Conservation (phyloP, 106 monocot species). For the Acorus calamus region DNA sequence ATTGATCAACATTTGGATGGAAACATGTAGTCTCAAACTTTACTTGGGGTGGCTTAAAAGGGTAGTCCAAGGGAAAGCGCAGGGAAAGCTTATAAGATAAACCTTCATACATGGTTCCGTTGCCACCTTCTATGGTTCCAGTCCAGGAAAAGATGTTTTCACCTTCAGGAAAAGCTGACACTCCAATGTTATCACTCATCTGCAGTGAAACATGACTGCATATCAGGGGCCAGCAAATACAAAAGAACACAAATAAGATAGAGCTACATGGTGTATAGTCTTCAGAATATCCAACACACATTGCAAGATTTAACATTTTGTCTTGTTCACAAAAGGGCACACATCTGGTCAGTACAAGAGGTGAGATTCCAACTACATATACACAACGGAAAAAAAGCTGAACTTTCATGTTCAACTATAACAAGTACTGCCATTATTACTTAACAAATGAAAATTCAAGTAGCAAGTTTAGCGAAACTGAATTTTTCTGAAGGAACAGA, state of each 20-base stretch:
- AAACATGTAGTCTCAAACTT: constrained; percentile 79
- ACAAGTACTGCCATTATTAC: too few species aligned
- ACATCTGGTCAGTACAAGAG: too few species aligned
- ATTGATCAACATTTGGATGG: constrained; percentile 73
- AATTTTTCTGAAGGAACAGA: too few species aligned
- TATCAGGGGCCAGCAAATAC: background rate
- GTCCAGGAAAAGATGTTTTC: constrained; percentile 79
- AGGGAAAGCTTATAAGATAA: constrained; percentile 69
- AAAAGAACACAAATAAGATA: constrained; percentile 1
- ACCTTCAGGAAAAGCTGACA: constrained; percentile 69
- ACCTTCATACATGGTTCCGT: constrained; percentile 67
- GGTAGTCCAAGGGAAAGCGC: constrained; percentile 63
- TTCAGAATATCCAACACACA: too few species aligned
- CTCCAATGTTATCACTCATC: constrained; percentile 64
- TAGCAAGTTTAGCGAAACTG: too few species aligned
- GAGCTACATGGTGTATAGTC: too few species aligned
- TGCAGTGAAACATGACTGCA: constrained; percentile 1
- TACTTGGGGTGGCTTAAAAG: constrained; percentile 71
- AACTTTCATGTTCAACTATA: too few species aligned
- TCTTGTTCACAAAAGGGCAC: too few species aligned
- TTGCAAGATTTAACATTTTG: too few species aligned
- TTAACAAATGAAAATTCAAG: too few species aligned
- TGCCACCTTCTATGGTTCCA: constrained; percentile 64
- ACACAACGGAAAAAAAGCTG: too few species aligned
- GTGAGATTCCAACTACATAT: too few species aligned